phyloP scores from a whole-genome alignment of 2,329 filamentous ascomycete species.

The Nemania diffusa region DNA sequence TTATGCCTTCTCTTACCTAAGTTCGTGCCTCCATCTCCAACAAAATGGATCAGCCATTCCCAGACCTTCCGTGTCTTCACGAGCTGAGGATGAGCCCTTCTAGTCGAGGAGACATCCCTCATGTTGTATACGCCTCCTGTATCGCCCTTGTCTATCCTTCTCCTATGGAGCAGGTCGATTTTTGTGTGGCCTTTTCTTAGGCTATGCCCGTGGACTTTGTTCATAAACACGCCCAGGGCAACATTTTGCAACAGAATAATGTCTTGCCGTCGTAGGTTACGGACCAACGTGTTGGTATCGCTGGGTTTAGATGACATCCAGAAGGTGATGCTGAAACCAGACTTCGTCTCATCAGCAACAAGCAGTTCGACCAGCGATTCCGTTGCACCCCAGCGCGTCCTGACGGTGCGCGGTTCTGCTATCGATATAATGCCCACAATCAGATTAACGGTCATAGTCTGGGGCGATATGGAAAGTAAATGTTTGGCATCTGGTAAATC shows the following conservation, averaged over 20 bases:
- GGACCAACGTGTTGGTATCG: conserved; percentile 39
- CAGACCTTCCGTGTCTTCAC: conserved; percentile 74
- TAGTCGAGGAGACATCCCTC: conserved; percentile 57
- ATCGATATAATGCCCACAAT: conserved; percentile 83
- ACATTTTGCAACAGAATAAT: conserved; percentile 83
- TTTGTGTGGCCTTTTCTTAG: conserved; percentile 76
- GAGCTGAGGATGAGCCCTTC: conserved; percentile 60
- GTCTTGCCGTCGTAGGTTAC: conserved; percentile 72
- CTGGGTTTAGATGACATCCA: conserved; percentile 69
- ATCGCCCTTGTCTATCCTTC: conserved; percentile 62
- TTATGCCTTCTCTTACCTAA: conserved; percentile 44
- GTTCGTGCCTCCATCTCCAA: conserved; percentile 56
- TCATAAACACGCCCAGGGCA: conserved; percentile 78
- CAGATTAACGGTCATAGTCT: conserved; percentile 84
- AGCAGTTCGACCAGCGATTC: conserved; percentile 79
- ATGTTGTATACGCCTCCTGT: conserved; percentile 66
- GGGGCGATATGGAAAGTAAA: conserved; percentile 75
- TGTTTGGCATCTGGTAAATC: conserved; percentile 75
- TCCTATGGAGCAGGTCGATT: conserved; percentile 72
- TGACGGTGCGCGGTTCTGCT: conserved; percentile 72
- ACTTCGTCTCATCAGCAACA: conserved; percentile 85
- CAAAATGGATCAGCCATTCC: conserved; percentile 80
- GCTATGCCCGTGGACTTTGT: conserved; percentile 86
- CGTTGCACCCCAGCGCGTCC: conserved; percentile 70
- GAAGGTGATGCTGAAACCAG: conserved; percentile 84